Evolutionary conservation across 2,329 filamentous ascomycete species (phyloP), one percentile per base, ranked within the genome.

Genomic region (Claviceps sp.): DNA sequence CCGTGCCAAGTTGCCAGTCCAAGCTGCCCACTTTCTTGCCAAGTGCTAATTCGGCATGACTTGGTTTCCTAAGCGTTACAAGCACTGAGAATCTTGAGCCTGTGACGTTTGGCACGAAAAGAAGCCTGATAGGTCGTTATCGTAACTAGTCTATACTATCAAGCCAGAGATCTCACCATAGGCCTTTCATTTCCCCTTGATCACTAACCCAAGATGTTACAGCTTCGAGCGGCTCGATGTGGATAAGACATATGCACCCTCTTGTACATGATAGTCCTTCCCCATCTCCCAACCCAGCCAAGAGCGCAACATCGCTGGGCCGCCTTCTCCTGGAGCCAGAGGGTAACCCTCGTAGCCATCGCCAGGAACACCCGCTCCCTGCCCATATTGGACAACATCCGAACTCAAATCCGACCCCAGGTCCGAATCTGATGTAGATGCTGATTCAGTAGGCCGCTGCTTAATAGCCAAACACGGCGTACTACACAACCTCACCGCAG

Each of bases 211-310:
- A 34, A 34, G 30, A 34, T 34, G 9, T 22, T 58, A 71, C 30
- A 71, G 51, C 57, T 66, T 71, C 5, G 66, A 61, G 51, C 48
- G 48, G 4, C 8, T 24, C 16, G 5, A 34, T 11, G 30, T 14
- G 11, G 20, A n/a, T 55, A 72, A 66, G 20, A 83, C 75, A 55
- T 89, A 65, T 0, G 78, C 82, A 0, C 84, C 85, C 30, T 78
- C 70, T 30, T 74, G 67, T 2, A 87, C 71, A n/a, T 79, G 75
- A 63, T 83, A 95, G 36, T 95, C 79, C 54, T 69, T 73, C 1
- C 86, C 89, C 59, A 72, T 77, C 54, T 71, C 75, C 88, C 89
- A 94, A 0, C 88, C 87, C 58, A 85, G 72, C 91, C 91, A 96
- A 48, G 75, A 65, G 49, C 68, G 69, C 55, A 96, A 64, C 4